Conservation (phyloP, 192 early-diverging fungal genomes). For the Coemansia sp. region DNA sequence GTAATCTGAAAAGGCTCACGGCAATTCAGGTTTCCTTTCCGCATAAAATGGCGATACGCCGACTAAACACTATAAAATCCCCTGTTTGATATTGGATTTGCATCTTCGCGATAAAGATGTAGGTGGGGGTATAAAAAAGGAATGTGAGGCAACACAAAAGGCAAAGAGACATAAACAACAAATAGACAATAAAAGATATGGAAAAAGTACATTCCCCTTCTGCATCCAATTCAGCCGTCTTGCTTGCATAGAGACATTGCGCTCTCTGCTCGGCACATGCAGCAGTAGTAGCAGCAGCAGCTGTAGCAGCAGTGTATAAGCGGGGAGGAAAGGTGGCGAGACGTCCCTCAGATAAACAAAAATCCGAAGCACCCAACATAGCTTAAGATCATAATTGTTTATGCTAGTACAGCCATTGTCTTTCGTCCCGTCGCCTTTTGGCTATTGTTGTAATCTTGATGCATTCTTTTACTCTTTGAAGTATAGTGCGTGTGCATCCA, state of each 20-base stretch:
- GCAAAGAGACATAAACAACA: background rate
- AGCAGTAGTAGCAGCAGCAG: background rate
- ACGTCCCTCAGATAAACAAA: background rate
- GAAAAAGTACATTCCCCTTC: background rate
- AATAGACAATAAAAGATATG: background rate
- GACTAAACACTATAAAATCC: background rate
- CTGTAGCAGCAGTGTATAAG: background rate
- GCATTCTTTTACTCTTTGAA: background rate
- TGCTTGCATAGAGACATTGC: slow-evolving; percentile 3
- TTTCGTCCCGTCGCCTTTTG: background rate
- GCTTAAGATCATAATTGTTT: background rate
- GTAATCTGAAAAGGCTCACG: background rate
- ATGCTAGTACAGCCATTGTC: background rate
- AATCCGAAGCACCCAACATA: background rate
- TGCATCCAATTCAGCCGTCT: slow-evolving; percentile 5
- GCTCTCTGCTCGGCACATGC: background rate
- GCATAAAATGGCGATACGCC: background rate
- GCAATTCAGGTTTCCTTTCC: background rate
- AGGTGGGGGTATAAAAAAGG: background rate
- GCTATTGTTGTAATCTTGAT: background rate
- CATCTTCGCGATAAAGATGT: background rate
- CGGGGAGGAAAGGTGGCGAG: background rate
- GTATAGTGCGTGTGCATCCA: background rate
- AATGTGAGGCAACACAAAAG: background rate
- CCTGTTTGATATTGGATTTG: background rate